Evolutionary conservation across 202 grass and related monocot species (phyloP).

Genomic region (Hordeum pubiflorum): DNA sequence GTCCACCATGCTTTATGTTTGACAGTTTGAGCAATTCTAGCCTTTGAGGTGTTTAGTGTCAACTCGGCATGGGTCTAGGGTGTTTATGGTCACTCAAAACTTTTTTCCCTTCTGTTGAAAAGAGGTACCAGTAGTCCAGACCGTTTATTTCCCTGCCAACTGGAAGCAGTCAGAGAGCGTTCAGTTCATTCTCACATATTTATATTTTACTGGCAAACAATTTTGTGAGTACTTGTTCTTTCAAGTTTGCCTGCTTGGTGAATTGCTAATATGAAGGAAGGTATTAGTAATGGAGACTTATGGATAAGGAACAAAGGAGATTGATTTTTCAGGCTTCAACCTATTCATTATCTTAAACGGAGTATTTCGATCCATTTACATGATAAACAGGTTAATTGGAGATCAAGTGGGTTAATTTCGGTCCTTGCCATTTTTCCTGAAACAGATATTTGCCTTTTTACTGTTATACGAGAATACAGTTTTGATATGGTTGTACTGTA

Average conservation of each 20-base stretch:
- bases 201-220: constrained; percentile 1
- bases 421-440: background rate
- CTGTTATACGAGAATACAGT: background rate
- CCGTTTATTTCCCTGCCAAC: background rate
- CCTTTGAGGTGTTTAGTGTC: constrained; percentile 1
- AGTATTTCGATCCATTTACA: background rate
- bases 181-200: background rate
- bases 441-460: background rate
- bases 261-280: constrained; percentile 12
- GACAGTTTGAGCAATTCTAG: background rate
- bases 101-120: background rate
- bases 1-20: constrained; percentile 3
- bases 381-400: background rate
- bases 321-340: background rate
- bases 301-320: background rate
- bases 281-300: background rate
- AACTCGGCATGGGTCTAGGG: background rate
- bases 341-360: background rate
- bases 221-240: background rate
- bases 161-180: background rate
- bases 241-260: constrained; percentile 2
- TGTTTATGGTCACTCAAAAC: background rate
- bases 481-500: background rate
- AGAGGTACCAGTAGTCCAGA: background rate
- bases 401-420: background rate